Conservation (phyloP, 2,329 filamentous ascomycete genomes). For the Fusarium sp. region DNA sequence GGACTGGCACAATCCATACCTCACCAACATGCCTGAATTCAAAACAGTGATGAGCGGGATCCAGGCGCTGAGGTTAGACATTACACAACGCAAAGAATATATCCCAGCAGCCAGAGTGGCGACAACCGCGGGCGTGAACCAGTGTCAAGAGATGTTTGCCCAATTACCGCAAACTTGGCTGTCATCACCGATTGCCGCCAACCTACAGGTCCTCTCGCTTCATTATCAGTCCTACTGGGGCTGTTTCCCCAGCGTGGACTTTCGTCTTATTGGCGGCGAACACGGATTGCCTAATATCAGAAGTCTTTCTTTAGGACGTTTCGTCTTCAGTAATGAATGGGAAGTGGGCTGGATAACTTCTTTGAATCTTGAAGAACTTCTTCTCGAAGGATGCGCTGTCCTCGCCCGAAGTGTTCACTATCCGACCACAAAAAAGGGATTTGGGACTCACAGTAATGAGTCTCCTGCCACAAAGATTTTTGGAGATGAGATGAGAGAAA, state of each 20-base stretch:
- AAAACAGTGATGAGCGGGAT: neutral
- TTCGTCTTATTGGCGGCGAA: neutral
- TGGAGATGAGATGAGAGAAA: rapidly evolving
- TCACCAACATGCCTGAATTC: neutral
- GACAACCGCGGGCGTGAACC: neutral
- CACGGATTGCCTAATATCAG: neutral
- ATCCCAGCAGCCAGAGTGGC: neutral
- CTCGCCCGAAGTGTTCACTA: neutral
- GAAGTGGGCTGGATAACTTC: conserved; percentile 6
- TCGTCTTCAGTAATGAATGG: neutral
- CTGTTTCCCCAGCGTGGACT: neutral
- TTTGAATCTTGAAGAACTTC: neutral
- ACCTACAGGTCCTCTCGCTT: conserved; percentile 3
- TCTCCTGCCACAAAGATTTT: rapidly evolving
- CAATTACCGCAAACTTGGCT: neutral
- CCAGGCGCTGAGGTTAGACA: neutral
- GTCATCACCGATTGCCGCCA: neutral
- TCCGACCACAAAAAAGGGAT: rapidly evolving
- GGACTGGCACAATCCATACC: neutral
- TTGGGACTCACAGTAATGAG: neutral
- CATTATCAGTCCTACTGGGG: conserved; percentile 5
- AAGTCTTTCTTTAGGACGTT: neutral
- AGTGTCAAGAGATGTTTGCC: neutral
- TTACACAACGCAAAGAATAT: neutral
- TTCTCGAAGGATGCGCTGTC: neutral